Evolutionary conservation across 768 basidiomycete species (phyloP), one percentile per base, ranked within the genome.

Genomic region (Cyclocybe aegerita): DNA sequence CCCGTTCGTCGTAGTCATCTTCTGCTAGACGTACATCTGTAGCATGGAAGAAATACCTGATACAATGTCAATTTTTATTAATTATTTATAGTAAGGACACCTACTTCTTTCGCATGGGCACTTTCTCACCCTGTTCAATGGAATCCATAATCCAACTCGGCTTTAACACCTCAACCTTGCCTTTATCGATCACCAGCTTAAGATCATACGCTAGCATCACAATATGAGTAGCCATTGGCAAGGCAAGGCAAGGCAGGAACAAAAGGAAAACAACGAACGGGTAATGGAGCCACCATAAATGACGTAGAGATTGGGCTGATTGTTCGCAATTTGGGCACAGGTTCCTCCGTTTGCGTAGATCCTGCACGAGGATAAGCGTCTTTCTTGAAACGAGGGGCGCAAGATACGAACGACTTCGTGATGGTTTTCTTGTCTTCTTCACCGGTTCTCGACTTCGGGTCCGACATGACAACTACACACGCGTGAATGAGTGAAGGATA

Each of bases 61-160:
- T 33, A 17, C 16, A 4, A 35, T 6, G 29, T 43, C n/a, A 59
- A 16, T 39, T 39, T 34, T 14, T 10, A n/a, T 14, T n/a, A 40
- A 30, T 38, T 7, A 32, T 16, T 12, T 9, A 23, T 16, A 44
- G 47, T 9, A 14, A 42, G 50, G 7, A 38, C 11, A 35, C 61
- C 43, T 59, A 93, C 93, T 81, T 86, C 67, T 86, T 85, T 35
- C 66, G 75, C 51, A 94, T 69, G 1, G 90, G 85, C 23, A 82
- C 67, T 14, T 74, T 71, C 50, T 79, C 70, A 9, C 76, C 78
- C 29, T 72, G 70, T 4, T 76, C 72, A n/a, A 95, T 75, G 16
- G 86, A 94, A 60, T 93, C 90, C 34, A 75, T 62, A 47, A 98
- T 73, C 93, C 94, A 98, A 29, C 78, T 70, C 0, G 95, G 91